Conservation (phyloP, 305 asterid species). For the Solanum hybrid region DNA sequence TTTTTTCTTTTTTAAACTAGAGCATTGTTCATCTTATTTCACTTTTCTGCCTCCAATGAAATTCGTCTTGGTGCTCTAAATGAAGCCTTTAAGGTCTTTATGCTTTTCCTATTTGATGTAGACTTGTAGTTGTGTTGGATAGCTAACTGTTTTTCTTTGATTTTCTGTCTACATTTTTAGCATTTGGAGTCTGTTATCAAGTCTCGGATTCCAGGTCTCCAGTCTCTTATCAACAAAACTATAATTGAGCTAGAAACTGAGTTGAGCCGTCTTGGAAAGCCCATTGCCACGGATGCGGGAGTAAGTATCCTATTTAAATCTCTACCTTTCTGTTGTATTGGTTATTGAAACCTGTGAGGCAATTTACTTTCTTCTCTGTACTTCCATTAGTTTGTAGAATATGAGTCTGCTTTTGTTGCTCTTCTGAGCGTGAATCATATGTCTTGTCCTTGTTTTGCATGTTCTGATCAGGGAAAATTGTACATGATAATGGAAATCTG, state of each 20-base stretch:
- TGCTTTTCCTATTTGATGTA: background rate
- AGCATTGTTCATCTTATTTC: background rate
- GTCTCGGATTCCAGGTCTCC: conserved; percentile 77
- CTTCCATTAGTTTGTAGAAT: background rate
- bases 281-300: conserved; percentile 58
- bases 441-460: background rate
- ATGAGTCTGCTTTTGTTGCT: conserved; percentile 2
- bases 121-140: background rate
- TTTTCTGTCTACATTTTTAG: conserved; percentile 18
- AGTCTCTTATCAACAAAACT: conserved; percentile 71
- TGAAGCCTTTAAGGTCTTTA: background rate
- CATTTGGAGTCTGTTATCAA: conserved; percentile 78
- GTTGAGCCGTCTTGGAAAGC: conserved; percentile 64
- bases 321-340: conserved; percentile 1
- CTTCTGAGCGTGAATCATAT: background rate
- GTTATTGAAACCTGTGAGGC: background rate
- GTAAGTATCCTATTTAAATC: conserved; percentile 13
- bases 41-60: background rate
- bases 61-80: background rate
- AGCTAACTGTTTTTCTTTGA: conserved; percentile 3
- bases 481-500: conserved; percentile 81
- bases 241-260: conserved; percentile 67
- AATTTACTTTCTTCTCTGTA: background rate
- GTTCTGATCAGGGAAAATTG: conserved; percentile 48
- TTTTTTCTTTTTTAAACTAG: background rate